Evolutionary conservation across 192 early-diverging fungal genomes (phyloP), one percentile per base, ranked within the genome.

Genomic region (Gryganskiella cystojenkinii): DNA sequence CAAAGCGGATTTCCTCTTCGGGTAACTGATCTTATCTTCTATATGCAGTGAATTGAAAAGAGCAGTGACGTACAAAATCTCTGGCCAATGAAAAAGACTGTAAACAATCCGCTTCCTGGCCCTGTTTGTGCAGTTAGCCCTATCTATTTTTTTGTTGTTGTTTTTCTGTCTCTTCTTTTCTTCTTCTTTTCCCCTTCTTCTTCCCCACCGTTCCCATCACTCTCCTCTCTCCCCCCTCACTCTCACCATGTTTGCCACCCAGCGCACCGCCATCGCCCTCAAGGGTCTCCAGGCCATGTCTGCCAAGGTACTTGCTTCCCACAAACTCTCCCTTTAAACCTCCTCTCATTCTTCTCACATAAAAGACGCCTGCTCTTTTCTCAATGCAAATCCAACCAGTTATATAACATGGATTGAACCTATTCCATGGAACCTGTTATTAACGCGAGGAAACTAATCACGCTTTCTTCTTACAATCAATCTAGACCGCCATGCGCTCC

Each of bases 201-300:
- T 52, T 35, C 46, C 22, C 46, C 69, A 37, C 60, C 52, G 47
- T 54, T 31, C 31, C 42, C 56, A n/a, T n/a, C n/a, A n/a, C 47
- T 42, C 37, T 37, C 44, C 43, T 13, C 58, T 30, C 27, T 8
- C 45, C 49, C 53, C 64, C 47, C 28, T 14, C 37, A 10, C 46
- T 28, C 44, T 53, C 56, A 55, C 42, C 58, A 76, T 76, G 73
- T 76, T 68, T 52, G 73, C 65, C 37, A 49, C 64, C 42, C 58
- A 62, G 53, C 73, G 73, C 37, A 59, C 73, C 47, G 59, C 73
- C 28, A 59, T 67, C 56, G 73, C 73, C 65, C 47, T 75, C 71
- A 60, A 67, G 42, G 71, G 71, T 56, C 64, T 76, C 73, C 67
- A 76, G 73, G 44, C 73, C 55, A 64, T 76, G 58, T 76, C 73